Evolutionary conservation across 768 basidiomycete species (phyloP).

Genomic region (Pulveroboletus sp.): DNA sequence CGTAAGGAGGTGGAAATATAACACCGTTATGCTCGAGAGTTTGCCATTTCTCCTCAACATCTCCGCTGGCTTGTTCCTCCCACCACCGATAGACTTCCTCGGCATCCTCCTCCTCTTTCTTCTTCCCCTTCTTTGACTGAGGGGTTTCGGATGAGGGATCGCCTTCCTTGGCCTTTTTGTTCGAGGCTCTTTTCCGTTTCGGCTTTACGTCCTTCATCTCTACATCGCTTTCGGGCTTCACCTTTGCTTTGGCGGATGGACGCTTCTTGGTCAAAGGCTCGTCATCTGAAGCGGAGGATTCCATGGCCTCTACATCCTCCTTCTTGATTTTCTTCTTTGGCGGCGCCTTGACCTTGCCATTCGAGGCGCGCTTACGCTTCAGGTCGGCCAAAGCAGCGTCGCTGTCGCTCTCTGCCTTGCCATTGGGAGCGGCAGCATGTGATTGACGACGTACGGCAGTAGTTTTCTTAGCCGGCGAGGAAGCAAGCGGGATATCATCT

Average conservation of each 20-base stretch:
- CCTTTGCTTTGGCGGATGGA: constrained; percentile 32
- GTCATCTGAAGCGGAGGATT: constrained; percentile 33
- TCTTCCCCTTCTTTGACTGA: constrained; percentile 54
- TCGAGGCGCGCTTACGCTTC: constrained; percentile 45
- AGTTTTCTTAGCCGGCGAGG: constrained; percentile 61
- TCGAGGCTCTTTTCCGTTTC: constrained; percentile 42
- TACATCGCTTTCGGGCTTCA: constrained; percentile 50
- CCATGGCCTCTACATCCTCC: constrained; percentile 35
- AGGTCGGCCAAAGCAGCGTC: constrained; percentile 43
- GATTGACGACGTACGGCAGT: constrained; percentile 40
- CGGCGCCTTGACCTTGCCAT: constrained; percentile 50
- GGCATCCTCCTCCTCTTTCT: constrained; percentile 54
- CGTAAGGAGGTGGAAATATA: constrained; percentile 93
- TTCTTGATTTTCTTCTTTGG: constrained; percentile 66
- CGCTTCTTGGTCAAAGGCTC: constrained; percentile 32
- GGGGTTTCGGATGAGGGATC: constrained; percentile 36
- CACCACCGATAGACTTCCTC: constrained; percentile 86
- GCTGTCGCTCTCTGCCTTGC: constrained; percentile 37
- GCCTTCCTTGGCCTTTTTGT: constrained; percentile 58
- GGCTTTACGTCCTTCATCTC: constrained; percentile 44
- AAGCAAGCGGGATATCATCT: constrained; percentile 70
- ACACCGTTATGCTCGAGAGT: constrained; percentile 96
- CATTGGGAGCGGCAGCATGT: constrained; percentile 39
- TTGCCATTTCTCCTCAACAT: constrained; percentile 85
- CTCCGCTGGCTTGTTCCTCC: constrained; percentile 72